These are phyloP conservation scores for Zygosaccharomyces kombuchaensis DNA, from an alignment of 805 yeast genomes.

Conservation along the genomic window DNA sequence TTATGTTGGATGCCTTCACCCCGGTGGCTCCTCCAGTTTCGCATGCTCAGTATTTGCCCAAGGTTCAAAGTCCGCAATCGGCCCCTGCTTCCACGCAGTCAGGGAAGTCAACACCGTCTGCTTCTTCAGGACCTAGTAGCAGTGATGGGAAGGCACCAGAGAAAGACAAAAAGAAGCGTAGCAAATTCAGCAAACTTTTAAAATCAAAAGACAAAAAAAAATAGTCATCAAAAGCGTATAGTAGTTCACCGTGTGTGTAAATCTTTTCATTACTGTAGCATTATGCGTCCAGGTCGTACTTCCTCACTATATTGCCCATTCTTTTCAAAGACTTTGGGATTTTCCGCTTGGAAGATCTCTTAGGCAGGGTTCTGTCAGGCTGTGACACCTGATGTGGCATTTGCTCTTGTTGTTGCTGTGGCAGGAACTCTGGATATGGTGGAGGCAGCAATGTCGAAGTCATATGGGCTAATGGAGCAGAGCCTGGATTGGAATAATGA, in stretches of 20 bases:
- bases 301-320: slow-evolving; percentile 27
- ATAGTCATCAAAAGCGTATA: neutral
- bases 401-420: neutral
- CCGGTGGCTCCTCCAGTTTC: slow-evolving; percentile 27
- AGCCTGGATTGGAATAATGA: neutral
- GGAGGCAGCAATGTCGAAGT: neutral
- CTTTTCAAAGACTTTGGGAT: slow-evolving; percentile 28
- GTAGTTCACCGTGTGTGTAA: slow-evolving; percentile 3
- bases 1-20: slow-evolving; percentile 35
- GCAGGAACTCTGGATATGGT: neutral
- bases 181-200: slow-evolving; percentile 45
- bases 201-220: slow-evolving; percentile 26
- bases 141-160: slow-evolving; percentile 9
- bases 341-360: slow-evolving; percentile 7
- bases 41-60: slow-evolving; percentile 22
- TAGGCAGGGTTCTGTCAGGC: neutral
- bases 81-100: slow-evolving; percentile 9
- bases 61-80: slow-evolving; percentile 13
- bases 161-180: slow-evolving; percentile 42
- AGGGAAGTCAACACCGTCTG: slow-evolving; percentile 4
- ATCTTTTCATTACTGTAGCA: neutral
- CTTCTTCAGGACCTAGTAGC: slow-evolving; percentile 8
- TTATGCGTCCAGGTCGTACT: slow-evolving; percentile 22
- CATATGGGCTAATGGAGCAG: neutral
- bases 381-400: neutral